A percentile compares a stretch with the other conserved stretches of the same genome.
These are phyloP conservation scores for Trichomonas gallinae DNA, from an alignment of 208 protist genomes.

Conservation along the genomic window DNA sequence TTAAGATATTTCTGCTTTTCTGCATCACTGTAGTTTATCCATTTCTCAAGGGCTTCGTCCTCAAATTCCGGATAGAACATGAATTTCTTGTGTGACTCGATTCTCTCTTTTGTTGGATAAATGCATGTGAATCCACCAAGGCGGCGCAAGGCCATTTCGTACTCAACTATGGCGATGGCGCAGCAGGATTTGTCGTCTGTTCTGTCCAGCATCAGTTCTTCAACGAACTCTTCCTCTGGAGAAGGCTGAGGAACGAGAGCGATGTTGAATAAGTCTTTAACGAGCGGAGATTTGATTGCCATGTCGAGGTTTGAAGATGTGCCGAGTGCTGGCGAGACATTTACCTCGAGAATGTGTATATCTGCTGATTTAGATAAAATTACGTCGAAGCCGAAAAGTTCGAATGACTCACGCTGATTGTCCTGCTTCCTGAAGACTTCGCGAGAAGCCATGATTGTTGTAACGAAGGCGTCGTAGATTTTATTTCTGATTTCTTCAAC, in stretches of 20 bases:
- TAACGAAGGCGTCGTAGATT: neutral
- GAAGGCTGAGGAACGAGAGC: neutral
- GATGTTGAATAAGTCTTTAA: conserved; percentile 32
- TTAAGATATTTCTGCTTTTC: neutral
- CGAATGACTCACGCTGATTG: conserved; percentile 8
- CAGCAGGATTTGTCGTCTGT: neutral
- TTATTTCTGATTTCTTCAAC: neutral
- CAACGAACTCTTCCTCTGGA: neutral
- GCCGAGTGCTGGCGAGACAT: conserved; percentile 32
- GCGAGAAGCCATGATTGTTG: neutral
- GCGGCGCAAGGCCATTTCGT: neutral
- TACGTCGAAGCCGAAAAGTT: conserved; percentile 39
- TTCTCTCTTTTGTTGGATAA: neutral
- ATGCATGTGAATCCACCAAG: neutral
- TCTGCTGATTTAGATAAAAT: conserved; percentile 30
- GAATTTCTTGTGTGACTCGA: neutral
- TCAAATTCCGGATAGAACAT: neutral
- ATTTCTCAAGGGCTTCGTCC: neutral
- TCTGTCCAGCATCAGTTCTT: neutral
- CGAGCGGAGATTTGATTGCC: conserved; percentile 27
- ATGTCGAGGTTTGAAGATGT: conserved; percentile 31
- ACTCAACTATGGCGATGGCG: neutral
- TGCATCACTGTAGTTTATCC: neutral
- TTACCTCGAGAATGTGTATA: conserved; percentile 37
- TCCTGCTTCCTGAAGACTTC: neutral